Percentiles rank a stretch among this genome's conserved stretches.
Conservation (phyloP, 345 rosid genomes). For the Syzygium grande region DNA sequence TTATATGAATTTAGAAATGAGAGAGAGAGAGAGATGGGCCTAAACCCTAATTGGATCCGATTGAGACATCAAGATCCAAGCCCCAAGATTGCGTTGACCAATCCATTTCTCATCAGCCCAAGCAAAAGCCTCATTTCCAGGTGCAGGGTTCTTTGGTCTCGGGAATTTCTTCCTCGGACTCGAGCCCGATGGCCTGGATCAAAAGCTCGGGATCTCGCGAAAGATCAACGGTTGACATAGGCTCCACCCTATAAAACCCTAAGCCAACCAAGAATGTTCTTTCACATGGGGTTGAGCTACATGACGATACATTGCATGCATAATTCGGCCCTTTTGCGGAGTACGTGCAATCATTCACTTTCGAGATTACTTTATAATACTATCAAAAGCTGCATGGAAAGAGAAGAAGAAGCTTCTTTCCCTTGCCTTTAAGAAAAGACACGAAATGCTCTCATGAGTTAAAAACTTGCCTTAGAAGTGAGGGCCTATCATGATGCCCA, state of each 20-base stretch:
- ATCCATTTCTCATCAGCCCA: too few relatives aligned
- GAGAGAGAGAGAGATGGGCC: not conserved
- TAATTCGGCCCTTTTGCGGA: not conserved
- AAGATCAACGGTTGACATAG: not conserved
- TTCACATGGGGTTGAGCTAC: not conserved
- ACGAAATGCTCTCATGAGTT: not conserved
- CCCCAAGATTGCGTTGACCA: not conserved
- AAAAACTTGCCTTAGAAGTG: not conserved
- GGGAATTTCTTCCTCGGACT: not conserved
- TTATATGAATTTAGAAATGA: not conserved
- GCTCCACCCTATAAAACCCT: not conserved
- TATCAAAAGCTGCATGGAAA: not conserved
- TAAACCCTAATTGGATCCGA: not conserved
- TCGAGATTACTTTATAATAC: not conserved
- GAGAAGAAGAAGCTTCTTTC: not conserved
- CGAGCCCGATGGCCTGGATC: not conserved
- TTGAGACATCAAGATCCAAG: not conserved
- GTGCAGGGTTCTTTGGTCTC: not conserved
- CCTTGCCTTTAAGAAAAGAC: not conserved
- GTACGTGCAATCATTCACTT: not conserved
- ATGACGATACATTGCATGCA: not conserved
- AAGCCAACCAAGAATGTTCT: not conserved
- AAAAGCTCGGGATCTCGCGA: not conserved
- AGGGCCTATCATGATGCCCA: not conserved
- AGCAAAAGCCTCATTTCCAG: not conserved